phyloP scores from a whole-genome alignment of 257 asterid species.

The Petrea volubilis region DNA sequence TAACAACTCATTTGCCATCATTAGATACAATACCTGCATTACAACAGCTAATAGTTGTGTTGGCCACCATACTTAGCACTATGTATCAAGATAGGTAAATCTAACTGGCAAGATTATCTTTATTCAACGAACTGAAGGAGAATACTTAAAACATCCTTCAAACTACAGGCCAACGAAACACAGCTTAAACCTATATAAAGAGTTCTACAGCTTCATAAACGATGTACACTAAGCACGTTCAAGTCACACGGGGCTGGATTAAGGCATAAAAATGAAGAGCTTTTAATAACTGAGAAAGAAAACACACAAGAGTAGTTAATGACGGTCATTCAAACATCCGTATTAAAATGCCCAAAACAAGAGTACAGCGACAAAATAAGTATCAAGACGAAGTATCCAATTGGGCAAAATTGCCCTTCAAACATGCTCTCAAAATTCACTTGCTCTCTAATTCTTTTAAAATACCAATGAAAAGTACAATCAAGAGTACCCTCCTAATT shows the following conservation, averaged over 20 bases:
- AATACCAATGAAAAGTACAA: conserved; percentile 30
- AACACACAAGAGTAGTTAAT: background rate
- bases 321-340: conserved; percentile 13
- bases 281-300: background rate
- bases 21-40: no score
- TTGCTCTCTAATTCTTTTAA: conserved; percentile 25
- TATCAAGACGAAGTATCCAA: conserved; percentile 17
- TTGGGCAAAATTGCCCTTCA: conserved; percentile 24
- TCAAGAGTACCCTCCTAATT: conserved; percentile 19
- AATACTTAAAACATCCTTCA: background rate
- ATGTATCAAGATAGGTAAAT: background rate
- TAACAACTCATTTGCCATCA: no score
- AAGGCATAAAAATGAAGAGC: background rate
- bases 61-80: background rate
- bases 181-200: background rate
- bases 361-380: conserved; percentile 28
- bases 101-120: background rate
- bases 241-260: background rate
- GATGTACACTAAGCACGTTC: background rate
- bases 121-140: no score
- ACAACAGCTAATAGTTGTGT: no score
- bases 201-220: background rate
- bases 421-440: conserved; percentile 35
- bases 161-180: background rate
- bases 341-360: conserved; percentile 25